Conservation (phyloP, 192 early-diverging fungal genomes). For the Coemansia sp. region DNA sequence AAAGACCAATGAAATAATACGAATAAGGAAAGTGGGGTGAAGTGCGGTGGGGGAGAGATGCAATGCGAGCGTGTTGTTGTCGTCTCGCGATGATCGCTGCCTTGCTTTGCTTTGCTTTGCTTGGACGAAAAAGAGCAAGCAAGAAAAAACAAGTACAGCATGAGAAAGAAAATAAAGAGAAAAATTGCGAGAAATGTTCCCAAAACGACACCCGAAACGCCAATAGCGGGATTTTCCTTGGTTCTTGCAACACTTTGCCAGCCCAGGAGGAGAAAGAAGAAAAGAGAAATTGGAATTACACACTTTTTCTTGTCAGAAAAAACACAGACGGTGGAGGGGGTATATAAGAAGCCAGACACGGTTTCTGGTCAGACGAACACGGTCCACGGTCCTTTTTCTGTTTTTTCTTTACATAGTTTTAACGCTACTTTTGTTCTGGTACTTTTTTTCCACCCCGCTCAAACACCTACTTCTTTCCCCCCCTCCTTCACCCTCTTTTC, state of each 20-base stretch:
- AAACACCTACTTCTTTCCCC: neutral
- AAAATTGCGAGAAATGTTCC: constrained; percentile 1
- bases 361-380: neutral
- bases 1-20: neutral
- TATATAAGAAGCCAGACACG: constrained; percentile 17
- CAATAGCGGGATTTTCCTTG: neutral
- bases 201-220: neutral
- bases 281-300: too few relatives aligned
- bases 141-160: neutral
- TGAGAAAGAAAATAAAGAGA: neutral
- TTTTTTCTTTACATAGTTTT: constrained; percentile 12
- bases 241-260: neutral
- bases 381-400: neutral
- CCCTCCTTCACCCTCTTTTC: constrained; percentile 7
- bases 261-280: neutral
- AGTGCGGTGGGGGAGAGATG: neutral
- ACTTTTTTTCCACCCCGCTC: constrained; percentile 1
- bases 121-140: neutral
- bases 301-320: too few relatives aligned
- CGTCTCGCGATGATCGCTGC: neutral
- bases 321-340: neutral
- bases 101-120: neutral
- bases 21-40: neutral
- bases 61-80: neutral
- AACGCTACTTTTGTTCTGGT: constrained; percentile 9